Conservation (phyloP, 208 protist genomes). For the Leishmania lainsoni region DNA sequence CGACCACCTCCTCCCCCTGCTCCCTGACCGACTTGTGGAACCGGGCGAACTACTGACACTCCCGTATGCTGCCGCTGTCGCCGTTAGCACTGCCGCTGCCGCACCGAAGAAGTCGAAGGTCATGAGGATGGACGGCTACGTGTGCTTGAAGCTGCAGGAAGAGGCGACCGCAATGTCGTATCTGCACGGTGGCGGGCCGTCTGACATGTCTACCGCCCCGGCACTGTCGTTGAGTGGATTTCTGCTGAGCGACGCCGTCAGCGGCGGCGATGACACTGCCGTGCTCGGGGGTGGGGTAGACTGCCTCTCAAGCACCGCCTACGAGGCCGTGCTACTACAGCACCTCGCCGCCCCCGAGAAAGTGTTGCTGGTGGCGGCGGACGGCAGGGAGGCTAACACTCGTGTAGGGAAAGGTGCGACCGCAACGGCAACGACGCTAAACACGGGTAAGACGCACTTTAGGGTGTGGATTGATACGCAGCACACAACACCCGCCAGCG, state of each 20-base stretch:
- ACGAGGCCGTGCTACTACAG: constrained; percentile 27
- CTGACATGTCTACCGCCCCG: not conserved
- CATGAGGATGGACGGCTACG: constrained; percentile 20
- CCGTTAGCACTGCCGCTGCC: not conserved
- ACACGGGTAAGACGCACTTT: not conserved
- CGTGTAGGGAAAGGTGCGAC: not conserved
- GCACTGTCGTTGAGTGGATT: constrained; percentile 25
- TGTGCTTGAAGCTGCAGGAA: constrained; percentile 31
- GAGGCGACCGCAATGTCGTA: constrained; percentile 16
- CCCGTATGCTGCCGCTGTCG: not conserved
- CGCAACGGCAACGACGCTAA: not conserved
- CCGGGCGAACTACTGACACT: constrained; percentile 13
- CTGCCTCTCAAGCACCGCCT: constrained; percentile 3
- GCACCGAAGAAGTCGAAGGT: not conserved
- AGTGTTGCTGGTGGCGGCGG: constrained; percentile 18
- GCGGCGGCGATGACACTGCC: not conserved
- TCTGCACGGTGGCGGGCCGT: constrained; percentile 16
- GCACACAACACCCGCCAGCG: constrained; percentile 16
- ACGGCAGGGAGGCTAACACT: not conserved
- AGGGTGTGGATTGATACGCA: constrained; percentile 25
- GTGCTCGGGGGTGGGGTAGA: constrained; percentile 25
- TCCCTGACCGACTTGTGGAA: constrained; percentile 29
- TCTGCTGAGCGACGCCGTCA: not conserved
- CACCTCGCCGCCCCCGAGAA: constrained; percentile 41
- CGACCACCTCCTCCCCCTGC: constrained; percentile 24